A percentile compares a stretch with the other conserved stretches of the same genome.
Evolutionary conservation across 2,329 filamentous ascomycete genomes (phyloP).

Genomic region (Claviceps quebecensis): DNA sequence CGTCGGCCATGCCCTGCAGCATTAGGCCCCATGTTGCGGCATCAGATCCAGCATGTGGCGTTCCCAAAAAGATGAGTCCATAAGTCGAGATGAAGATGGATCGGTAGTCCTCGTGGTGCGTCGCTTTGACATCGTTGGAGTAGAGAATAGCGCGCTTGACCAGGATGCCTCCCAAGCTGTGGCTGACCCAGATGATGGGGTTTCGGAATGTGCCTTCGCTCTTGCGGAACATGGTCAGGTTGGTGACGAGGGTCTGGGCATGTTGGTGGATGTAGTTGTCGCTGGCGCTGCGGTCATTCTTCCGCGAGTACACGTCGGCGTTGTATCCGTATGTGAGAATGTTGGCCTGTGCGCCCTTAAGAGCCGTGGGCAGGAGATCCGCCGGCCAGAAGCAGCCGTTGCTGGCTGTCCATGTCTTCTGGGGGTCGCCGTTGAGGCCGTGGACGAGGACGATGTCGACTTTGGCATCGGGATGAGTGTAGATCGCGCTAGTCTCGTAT

Average conservation of each 20-base stretch:
- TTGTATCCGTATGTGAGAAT: conserved; percentile 64
- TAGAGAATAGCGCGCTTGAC: conserved; percentile 57
- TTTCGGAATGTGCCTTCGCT: conserved; percentile 41
- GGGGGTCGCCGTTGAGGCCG: conserved; percentile 52
- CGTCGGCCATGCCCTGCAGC: conserved; percentile 53
- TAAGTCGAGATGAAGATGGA: conserved; percentile 64
- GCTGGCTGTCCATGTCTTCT: conserved; percentile 45
- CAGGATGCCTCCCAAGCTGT: conserved; percentile 60
- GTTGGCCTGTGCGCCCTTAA: conserved; percentile 44
- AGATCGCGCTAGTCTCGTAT: conserved; percentile 45
- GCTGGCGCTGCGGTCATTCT: conserved; percentile 39
- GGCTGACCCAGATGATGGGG: conserved; percentile 63
- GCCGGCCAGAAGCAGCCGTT: conserved; percentile 54
- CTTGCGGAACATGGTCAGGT: conserved; percentile 48
- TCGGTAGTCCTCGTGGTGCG: conserved; percentile 48
- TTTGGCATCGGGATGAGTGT: conserved; percentile 42
- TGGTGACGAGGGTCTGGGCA: conserved; percentile 52
- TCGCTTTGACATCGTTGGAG: conserved; percentile 45
- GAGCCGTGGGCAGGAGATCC: conserved; percentile 48
- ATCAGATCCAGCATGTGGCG: conserved; percentile 58
- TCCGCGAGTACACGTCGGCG: conserved; percentile 43
- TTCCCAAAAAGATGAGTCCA: conserved; percentile 63
- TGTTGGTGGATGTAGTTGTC: conserved; percentile 57
- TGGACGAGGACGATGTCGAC: conserved; percentile 59
- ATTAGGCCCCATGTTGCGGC: conserved; percentile 53